Evolutionary conservation across 352 stramenopile genomes (phyloP).

Genomic region (Phytophthora cajani): DNA sequence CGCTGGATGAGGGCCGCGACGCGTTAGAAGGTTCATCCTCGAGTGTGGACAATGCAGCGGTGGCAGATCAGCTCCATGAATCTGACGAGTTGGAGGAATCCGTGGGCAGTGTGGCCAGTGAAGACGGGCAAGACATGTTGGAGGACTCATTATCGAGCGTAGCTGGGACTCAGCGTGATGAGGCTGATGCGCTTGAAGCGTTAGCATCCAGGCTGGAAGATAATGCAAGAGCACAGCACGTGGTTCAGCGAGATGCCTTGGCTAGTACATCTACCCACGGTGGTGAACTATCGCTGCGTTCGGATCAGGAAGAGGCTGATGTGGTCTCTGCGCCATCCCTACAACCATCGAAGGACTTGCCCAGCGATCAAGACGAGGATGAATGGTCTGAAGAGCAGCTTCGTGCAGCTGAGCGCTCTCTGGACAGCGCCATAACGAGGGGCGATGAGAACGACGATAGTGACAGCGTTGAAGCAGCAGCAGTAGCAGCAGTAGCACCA

Average conservation of each 20-base stretch:
- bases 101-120: not conserved
- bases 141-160: not conserved
- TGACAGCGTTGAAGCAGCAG: not conserved
- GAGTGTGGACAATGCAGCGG: not conserved
- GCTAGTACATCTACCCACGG: not conserved
- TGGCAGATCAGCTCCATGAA: not conserved
- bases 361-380: slow-evolving; percentile 15
- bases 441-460: slow-evolving; percentile 1
- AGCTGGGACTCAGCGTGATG: not conserved
- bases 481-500: not conserved
- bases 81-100: slow-evolving; percentile 9
- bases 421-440: not conserved
- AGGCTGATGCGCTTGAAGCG: not conserved
- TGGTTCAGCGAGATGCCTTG: not conserved
- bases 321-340: not conserved
- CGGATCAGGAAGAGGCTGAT: slow-evolving; percentile 12
- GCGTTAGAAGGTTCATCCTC: slow-evolving; percentile 6
- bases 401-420: slow-evolving; percentile 16
- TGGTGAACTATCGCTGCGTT: not conserved
- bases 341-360: slow-evolving; percentile 2
- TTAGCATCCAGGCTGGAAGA: not conserved
- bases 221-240: not conserved
- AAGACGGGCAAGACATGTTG: not conserved
- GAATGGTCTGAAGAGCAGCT: slow-evolving; percentile 33
- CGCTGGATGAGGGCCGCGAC: not conserved